Conservation (phyloP, 2,329 filamentous ascomycete species). For the Aschersonia sp. region DNA sequence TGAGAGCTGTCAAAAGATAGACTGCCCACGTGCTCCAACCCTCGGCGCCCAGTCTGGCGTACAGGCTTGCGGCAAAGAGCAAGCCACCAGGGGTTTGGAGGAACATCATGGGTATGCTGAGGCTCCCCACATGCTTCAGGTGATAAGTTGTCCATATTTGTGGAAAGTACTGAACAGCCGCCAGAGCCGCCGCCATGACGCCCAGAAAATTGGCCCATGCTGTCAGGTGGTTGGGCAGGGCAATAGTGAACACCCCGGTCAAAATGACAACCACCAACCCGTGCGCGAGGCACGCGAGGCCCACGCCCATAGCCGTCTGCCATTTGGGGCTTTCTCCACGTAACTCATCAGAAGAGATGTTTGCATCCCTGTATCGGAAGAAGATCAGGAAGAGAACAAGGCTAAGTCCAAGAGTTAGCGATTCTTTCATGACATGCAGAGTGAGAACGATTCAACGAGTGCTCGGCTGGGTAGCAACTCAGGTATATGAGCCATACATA, state of each 20-base stretch:
- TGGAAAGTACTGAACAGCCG: slow-evolving; percentile 82
- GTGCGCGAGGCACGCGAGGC: slow-evolving; percentile 58
- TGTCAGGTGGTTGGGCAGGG: slow-evolving; percentile 48
- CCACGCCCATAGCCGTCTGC: slow-evolving; percentile 66
- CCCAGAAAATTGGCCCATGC: slow-evolving; percentile 79
- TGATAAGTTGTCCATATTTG: slow-evolving; percentile 88
- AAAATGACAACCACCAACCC: slow-evolving; percentile 57
- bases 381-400: slow-evolving; percentile 89
- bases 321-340: slow-evolving; percentile 47
- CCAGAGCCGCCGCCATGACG: slow-evolving; percentile 61
- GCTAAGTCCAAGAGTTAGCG: slow-evolving; percentile 31
- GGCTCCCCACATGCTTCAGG: slow-evolving; percentile 72
- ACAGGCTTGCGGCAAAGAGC: slow-evolving; percentile 76
- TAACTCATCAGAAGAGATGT: slow-evolving; percentile 32
- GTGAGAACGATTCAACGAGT: too few species aligned
- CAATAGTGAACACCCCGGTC: slow-evolving; percentile 51
- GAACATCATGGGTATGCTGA: slow-evolving; percentile 96
- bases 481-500: slow-evolving; percentile 28
- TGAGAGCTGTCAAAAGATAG: slow-evolving; percentile 68
- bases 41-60: slow-evolving; percentile 58
- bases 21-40: slow-evolving; percentile 97
- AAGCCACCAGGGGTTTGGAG: slow-evolving; percentile 92
- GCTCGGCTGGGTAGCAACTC: background rate
- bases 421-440: too few species aligned
- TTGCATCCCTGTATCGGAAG: slow-evolving; percentile 54